Evolutionary conservation across 2,329 filamentous ascomycete genomes (phyloP), one percentile per base, ranked within the genome.

Genomic region (Didymella arachidicola): DNA sequence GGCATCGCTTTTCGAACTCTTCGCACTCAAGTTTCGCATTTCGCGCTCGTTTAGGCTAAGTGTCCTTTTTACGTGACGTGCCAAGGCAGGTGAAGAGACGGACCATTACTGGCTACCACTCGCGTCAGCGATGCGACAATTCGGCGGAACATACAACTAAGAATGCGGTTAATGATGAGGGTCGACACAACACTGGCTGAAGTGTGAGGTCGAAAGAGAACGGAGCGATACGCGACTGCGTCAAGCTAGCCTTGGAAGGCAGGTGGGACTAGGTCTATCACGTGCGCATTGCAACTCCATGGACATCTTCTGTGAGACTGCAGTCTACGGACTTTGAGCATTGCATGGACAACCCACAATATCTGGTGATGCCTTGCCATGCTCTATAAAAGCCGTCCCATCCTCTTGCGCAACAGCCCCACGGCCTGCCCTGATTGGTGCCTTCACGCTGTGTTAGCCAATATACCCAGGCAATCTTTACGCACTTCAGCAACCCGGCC

Each of bases 41-140:
- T 58, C 49, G 55, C 49, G 55, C 44, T 53, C 12, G 22, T 29
- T 30, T 25, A 53, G 48, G 55, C 25, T 39, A 44, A 58, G 55
- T 19, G 43, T 27, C 47, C 46, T n/a, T 25, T n/a, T 12, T 19
- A 34, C 10, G 39, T 12, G 11, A n/a, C 11, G 41, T 6, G 19
- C n/a, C 16, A 14, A n/a, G n/a, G n/a, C n/a, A 12, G 46, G 25
- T 43, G 48, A 26, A 26, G 22, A 38, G 22, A 10, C 41, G 16
- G 25, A 29, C 30, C 16, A 18, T 7, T 25, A 29, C 27, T 16
- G 14, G 26, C 7, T 14, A 7, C 16, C 42, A 18, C n/a, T 27
- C 26, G 22, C 3, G 42, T 44, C n/a, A 8, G 3, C 6, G 19
- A 19, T 19, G 11, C 12, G 27, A 12, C 22, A 43, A 25, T 5